phyloP scores from a whole-genome alignment of 805 yeast genomes.

The Peterozyma toletana region DNA sequence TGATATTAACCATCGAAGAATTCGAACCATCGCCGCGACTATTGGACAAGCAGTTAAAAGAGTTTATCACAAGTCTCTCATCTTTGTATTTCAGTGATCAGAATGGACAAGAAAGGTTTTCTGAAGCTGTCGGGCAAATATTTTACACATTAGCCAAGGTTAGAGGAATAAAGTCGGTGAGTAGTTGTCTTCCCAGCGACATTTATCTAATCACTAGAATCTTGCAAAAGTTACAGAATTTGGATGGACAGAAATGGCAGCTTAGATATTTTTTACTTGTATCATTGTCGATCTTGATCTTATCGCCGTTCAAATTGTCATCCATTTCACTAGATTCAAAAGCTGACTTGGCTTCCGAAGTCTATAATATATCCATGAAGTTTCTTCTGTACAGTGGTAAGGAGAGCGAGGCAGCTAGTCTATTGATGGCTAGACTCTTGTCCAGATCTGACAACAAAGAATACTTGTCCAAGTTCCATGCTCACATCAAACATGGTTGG shows the following conservation, averaged over 20 bases:
- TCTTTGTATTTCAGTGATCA: slow-evolving; percentile 16
- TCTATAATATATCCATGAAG: slow-evolving; percentile 27
- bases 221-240: slow-evolving; percentile 15
- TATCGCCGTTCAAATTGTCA: slow-evolving; percentile 67
- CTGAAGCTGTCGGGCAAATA: slow-evolving; percentile 19
- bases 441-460: slow-evolving; percentile 36
- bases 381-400: slow-evolving; percentile 43
- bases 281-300: slow-evolving; percentile 65
- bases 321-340: slow-evolving; percentile 20
- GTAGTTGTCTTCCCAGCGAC: slow-evolving; percentile 55
- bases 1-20: slow-evolving; percentile 27
- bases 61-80: slow-evolving; percentile 24
- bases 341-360: slow-evolving; percentile 20
- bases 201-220: slow-evolving; percentile 38
- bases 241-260: slow-evolving; percentile 31
- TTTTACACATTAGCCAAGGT: slow-evolving; percentile 60
- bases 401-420: slow-evolving; percentile 46
- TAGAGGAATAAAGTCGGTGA: slow-evolving; percentile 54
- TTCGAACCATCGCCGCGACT: slow-evolving; percentile 50
- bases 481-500: slow-evolving; percentile 9
- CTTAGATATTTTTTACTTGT: slow-evolving; percentile 43
- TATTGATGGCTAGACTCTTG: slow-evolving; percentile 44
- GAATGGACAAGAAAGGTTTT: slow-evolving; percentile 6
- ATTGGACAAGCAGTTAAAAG: slow-evolving; percentile 32
- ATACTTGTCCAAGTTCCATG: slow-evolving; percentile 20